Percentiles rank a stretch among this genome's conserved stretches.
Evolutionary conservation across 345 rosid species (phyloP).

Genomic region (Brassica incana): DNA sequence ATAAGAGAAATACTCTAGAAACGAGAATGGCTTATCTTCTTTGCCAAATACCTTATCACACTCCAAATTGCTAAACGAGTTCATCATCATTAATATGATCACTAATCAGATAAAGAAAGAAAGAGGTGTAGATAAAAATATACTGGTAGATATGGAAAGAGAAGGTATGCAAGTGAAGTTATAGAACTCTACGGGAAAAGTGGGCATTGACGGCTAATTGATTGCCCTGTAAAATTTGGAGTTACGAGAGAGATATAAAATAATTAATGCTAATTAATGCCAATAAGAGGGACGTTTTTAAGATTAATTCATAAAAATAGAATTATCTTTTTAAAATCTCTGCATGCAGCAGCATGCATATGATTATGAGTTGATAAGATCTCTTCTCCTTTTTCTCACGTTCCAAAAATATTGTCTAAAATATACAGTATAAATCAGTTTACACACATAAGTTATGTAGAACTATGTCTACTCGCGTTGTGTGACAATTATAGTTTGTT

Average conservation of each 20-base stretch:
- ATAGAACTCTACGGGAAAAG: slow-evolving; percentile 3
- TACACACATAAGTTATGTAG: not conserved
- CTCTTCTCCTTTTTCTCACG: not conserved
- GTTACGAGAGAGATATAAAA: slow-evolving; percentile 30
- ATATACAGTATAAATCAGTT: not conserved
- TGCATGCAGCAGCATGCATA: slow-evolving; percentile 8
- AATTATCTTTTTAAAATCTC: not conserved
- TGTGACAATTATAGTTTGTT: not conserved
- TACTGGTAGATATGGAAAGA: slow-evolving; percentile 3
- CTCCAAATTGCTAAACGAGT: slow-evolving; percentile 19
- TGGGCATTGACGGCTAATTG: slow-evolving; percentile 24
- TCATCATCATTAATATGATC: slow-evolving; percentile 8
- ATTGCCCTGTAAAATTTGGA: slow-evolving; percentile 24
- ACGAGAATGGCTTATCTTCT: slow-evolving; percentile 19
- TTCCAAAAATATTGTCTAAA: slow-evolving; percentile 10
- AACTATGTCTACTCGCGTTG: not conserved
- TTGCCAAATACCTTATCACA: slow-evolving; percentile 13
- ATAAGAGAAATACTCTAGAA: slow-evolving; percentile 7
- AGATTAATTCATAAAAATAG: not conserved
- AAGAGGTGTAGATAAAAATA: not conserved
- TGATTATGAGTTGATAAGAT: slow-evolving; percentile 17
- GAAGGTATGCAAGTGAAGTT: not conserved
- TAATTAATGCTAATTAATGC: slow-evolving; percentile 18
- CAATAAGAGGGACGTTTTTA: not conserved
- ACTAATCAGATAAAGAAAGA: not conserved